Evolutionary conservation across 306 rosid species (phyloP).

Genomic region (Prunus armeniaca): DNA sequence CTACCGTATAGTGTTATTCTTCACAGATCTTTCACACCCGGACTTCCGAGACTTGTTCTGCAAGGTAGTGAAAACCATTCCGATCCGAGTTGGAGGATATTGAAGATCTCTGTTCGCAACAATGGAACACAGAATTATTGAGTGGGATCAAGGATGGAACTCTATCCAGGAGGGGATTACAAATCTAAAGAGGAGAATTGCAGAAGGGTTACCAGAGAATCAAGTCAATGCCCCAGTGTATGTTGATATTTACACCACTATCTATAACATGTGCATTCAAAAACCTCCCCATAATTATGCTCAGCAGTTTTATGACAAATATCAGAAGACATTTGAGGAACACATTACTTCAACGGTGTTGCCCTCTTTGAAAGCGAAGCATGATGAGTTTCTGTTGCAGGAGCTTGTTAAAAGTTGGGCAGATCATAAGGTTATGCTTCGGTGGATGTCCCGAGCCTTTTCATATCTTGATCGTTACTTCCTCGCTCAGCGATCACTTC

Average conservation of each 20-base stretch:
- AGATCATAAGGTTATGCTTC: constrained; percentile 30
- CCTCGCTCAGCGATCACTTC: constrained; percentile 12
- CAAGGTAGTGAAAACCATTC: constrained; percentile 44
- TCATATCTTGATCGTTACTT: constrained; percentile 33
- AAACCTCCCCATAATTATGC: constrained; percentile 34
- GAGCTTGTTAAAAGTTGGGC: constrained; percentile 57
- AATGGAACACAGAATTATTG: not conserved
- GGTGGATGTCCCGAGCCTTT: constrained; percentile 30
- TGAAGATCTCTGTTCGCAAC: not conserved
- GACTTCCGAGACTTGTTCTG: constrained; percentile 5
- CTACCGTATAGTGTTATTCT: too few species aligned
- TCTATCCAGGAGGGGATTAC: constrained; percentile 19
- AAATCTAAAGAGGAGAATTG: constrained; percentile 17
- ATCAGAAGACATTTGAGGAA: constrained; percentile 23
- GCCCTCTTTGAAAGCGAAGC: constrained; percentile 47
- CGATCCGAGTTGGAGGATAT: constrained; percentile 6
- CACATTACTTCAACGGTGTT: constrained; percentile 39
- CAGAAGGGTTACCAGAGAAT: not conserved
- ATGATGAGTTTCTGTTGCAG: constrained; percentile 54
- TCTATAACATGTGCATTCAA: constrained; percentile 49
- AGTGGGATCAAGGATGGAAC: constrained; percentile 5
- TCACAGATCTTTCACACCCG: too few species aligned
- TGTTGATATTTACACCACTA: constrained; percentile 16
- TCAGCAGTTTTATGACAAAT: constrained; percentile 42
- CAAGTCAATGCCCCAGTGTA: not conserved